Base-by-base conservation (phyloP, 345 rosid species). In the Gynandropsis gynandra region DNA sequence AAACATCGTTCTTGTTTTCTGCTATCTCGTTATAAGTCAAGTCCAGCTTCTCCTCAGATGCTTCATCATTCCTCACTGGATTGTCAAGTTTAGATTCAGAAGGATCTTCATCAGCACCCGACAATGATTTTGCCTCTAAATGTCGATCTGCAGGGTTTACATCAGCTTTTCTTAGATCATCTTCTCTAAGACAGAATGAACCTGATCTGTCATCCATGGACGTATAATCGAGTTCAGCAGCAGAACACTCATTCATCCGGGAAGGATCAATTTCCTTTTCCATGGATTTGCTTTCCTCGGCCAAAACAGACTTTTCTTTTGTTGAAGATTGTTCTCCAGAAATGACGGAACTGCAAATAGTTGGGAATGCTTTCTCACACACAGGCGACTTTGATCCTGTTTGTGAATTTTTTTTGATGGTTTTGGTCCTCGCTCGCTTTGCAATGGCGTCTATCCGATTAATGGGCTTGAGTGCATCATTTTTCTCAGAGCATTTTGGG, bases 341-440 rank as follows among this genome's bases (percentile, higher is more conserved):
- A 54, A 77, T 47, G 50, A 73, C 47, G 47, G 95, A 71, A 59
- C 76, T 72, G 58, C 95, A 90, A 38, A 83, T 78, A 47, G 81
- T 76, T 44, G 55, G 85, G 52, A 95, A 77, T 55, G 79, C 78
- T 67, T 76, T 85, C 37, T 80, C 85, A 44, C 75, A 39, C 29
- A 24, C 29, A 24, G 29, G 5, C 29, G 29, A 24, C 71, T 68
- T 83, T 37, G 63, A 44, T 52, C 72, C 89, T 36, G 75, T 70
- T 55, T 70, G 79, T 42, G 85, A 65, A 56, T 75, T 80, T 68
- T 72, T 61, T 17, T 76, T 64, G 33, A 72, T 53, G 39, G 74
- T 53, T 68, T 88, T 93, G 4, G 95, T 74, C 68, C 95, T 78
- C 49, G 99, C 95, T 54, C 95, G 80, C 67, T 83, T 85, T 58